A percentile compares a stretch with the other conserved stretches of the same genome.
These are phyloP conservation scores for Gautieria morchelliformis DNA, from an alignment of 768 basidiomycete species.

Conservation along the genomic window DNA sequence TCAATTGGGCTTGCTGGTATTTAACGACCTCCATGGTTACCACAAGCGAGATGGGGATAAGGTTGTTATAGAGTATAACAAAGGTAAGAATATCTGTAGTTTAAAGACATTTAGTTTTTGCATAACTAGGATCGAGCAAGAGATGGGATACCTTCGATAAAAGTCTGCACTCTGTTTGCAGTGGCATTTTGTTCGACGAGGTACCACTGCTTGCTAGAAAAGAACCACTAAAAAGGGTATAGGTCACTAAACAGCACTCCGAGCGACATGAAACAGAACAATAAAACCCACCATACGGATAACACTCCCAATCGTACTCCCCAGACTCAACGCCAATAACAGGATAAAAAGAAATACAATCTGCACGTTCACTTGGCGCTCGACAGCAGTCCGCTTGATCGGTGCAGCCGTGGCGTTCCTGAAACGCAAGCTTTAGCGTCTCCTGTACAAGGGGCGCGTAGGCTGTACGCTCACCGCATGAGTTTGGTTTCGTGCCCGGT, in stretches of 20 bases:
- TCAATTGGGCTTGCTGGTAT: constrained; percentile 93
- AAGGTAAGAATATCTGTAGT: constrained; percentile 86
- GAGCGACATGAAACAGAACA: background rate
- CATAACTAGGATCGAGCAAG: no score
- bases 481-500: constrained; percentile 98
- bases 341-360: constrained; percentile 92
- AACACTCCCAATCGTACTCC: constrained; percentile 86
- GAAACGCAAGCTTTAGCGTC: constrained; percentile 7
- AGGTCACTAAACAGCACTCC: background rate
- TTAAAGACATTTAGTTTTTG: no score
- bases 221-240: constrained; percentile 57
- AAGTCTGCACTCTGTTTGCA: constrained; percentile 60
- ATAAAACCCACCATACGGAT: constrained; percentile 55
- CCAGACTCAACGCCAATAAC: constrained; percentile 77
- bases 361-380: constrained; percentile 90
- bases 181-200: constrained; percentile 54
- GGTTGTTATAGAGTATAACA: constrained; percentile 97
- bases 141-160: constrained; percentile 62
- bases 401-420: constrained; percentile 66
- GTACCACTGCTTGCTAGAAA: constrained; percentile 85
- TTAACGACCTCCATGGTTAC: constrained; percentile 99
- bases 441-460: background rate
- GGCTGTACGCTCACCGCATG: constrained; percentile 72
- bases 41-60: constrained; percentile 97
- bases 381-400: constrained; percentile 93